These are phyloP conservation scores for Jamesozyma gamospora DNA, from an alignment of 805 yeast species.

Conservation along the genomic window DNA sequence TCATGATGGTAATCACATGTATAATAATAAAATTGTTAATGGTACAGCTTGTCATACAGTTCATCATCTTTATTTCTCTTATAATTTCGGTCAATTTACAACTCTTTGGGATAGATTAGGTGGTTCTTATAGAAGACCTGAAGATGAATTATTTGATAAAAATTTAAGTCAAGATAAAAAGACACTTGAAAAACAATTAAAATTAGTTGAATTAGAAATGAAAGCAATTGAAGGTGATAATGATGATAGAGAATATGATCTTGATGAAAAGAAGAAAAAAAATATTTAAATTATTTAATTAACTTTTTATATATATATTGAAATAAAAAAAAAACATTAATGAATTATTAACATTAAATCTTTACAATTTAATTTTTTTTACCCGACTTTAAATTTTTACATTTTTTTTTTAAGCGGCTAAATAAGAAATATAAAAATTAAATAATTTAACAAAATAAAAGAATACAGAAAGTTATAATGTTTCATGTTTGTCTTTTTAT, in stretches of 20 bases:
- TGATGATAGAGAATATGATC: slow-evolving; percentile 63
- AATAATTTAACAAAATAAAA: too few relatives aligned
- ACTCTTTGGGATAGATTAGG: slow-evolving; percentile 98
- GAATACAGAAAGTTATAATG: too few relatives aligned
- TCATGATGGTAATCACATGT: slow-evolving; percentile 93
- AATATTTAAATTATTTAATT: background rate
- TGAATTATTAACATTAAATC: too few relatives aligned
- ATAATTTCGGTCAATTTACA: slow-evolving; percentile 96
- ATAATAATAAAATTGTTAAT: slow-evolving; percentile 86
- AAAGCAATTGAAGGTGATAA: slow-evolving; percentile 66
- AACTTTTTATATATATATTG: background rate
- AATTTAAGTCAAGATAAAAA: slow-evolving; percentile 43
- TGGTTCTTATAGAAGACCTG: slow-evolving; percentile 87
- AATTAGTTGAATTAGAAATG: slow-evolving; percentile 71
- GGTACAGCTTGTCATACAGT: slow-evolving; percentile 98
- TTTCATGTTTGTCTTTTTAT: too few relatives aligned
- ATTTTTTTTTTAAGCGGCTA: too few relatives aligned
- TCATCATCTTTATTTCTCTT: slow-evolving; percentile 93
- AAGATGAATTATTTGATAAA: slow-evolving; percentile 68
- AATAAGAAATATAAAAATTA: too few relatives aligned
- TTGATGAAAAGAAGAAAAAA: slow-evolving; percentile 2
- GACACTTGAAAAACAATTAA: slow-evolving; percentile 62
- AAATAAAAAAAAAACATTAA: background rate
- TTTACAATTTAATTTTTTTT: too few relatives aligned
- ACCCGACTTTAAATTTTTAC: too few relatives aligned